A percentile compares a stretch with the other conserved stretches of the same genome.
These are phyloP conservation scores for Rhinocladiella similis DNA, from an alignment of 2,329 filamentous ascomycete genomes.

Conservation along the genomic window DNA sequence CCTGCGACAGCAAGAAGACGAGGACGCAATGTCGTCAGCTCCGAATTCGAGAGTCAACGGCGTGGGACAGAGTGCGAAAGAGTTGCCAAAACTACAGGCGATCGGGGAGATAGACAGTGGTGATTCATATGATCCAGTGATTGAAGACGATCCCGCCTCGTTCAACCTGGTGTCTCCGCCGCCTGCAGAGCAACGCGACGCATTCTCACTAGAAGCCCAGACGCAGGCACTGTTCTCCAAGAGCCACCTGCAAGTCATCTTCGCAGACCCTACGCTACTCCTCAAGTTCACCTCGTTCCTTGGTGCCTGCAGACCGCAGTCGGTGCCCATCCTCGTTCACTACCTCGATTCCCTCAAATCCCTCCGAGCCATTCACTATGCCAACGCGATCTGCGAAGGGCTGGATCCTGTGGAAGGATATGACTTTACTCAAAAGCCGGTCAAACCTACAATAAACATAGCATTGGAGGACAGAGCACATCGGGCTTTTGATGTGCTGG, in stretches of 20 bases:
- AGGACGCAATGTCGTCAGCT: slow-evolving; percentile 4
- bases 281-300: slow-evolving; percentile 69
- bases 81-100: slow-evolving; percentile 22
- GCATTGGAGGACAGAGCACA: slow-evolving; percentile 63
- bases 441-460: slow-evolving; percentile 57
- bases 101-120: slow-evolving; percentile 15
- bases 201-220: slow-evolving; percentile 61
- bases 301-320: slow-evolving; percentile 58
- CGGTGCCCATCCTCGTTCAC: slow-evolving; percentile 67
- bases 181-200: slow-evolving; percentile 30
- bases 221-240: slow-evolving; percentile 66
- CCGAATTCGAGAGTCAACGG: slow-evolving; percentile 9
- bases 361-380: slow-evolving; percentile 67
- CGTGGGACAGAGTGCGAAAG: slow-evolving; percentile 6
- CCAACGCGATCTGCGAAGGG: slow-evolving; percentile 66
- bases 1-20: slow-evolving; percentile 5
- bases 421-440: slow-evolving; percentile 54
- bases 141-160: slow-evolving; percentile 36
- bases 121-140: slow-evolving; percentile 21
- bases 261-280: slow-evolving; percentile 62
- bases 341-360: slow-evolving; percentile 73
- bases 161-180: slow-evolving; percentile 39
- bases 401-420: slow-evolving; percentile 58
- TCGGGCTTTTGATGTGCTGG: slow-evolving; percentile 65
- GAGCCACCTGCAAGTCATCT: slow-evolving; percentile 65